These are phyloP conservation scores for Oehlia diaphana DNA, from an alignment of 192 early-diverging fungal species.

Conservation along the genomic window DNA sequence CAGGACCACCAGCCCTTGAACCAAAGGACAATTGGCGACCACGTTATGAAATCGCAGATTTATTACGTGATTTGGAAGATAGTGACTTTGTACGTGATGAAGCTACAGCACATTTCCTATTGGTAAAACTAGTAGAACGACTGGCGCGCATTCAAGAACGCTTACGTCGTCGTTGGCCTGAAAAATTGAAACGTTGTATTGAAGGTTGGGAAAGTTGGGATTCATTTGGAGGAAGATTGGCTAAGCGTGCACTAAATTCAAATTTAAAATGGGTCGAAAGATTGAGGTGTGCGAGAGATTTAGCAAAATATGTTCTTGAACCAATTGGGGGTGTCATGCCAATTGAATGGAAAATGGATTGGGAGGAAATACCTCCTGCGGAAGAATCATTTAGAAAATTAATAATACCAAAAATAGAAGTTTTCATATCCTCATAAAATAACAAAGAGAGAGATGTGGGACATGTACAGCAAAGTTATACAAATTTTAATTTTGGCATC, in stretches of 20 bases:
- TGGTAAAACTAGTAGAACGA: conserved; percentile 14
- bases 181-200: conserved; percentile 25
- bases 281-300: conserved; percentile 18
- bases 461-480: not conserved
- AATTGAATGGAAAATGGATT: conserved; percentile 21
- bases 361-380: conserved; percentile 21
- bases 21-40: conserved; percentile 5
- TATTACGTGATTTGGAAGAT: conserved; percentile 22
- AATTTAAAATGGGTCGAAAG: conserved; percentile 18
- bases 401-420: conserved; percentile 26
- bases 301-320: conserved; percentile 25
- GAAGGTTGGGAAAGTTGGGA: conserved; percentile 26
- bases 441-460: not conserved
- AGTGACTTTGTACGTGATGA: conserved; percentile 6
- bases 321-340: conserved; percentile 27
- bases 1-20: conserved; percentile 4
- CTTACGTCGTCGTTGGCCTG: conserved; percentile 7
- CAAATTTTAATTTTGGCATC: not conserved
- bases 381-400: not conserved
- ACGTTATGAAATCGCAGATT: conserved; percentile 23
- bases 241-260: conserved; percentile 11
- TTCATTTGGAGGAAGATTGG: conserved; percentile 5
- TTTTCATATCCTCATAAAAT: not conserved
- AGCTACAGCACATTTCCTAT: conserved; percentile 17
- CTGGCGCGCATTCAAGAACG: conserved; percentile 16